phyloP scores from a whole-genome alignment of 108 stramenopile genomes.

The Asterionellopsis glacialis region DNA sequence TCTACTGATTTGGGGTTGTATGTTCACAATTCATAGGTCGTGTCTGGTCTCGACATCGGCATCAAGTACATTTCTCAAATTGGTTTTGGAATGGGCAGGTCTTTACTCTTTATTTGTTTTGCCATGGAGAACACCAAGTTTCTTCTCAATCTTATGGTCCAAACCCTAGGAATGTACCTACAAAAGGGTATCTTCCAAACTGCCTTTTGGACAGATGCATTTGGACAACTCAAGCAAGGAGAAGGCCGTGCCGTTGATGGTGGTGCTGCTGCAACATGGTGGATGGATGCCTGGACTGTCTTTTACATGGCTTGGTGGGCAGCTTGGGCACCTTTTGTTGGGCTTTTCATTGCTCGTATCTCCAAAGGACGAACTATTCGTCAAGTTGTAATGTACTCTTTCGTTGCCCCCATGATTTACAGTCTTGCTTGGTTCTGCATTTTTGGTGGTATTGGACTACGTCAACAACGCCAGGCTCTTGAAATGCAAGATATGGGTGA shows the following conservation, averaged over 20 bases:
- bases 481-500: constrained; percentile 30
- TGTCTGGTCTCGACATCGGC: constrained; percentile 43
- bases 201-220: constrained; percentile 46
- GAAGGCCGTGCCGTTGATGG: constrained; percentile 50
- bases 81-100: constrained; percentile 39
- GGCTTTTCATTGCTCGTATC: constrained; percentile 63
- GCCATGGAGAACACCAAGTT: constrained; percentile 56
- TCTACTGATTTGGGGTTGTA: too few species aligned
- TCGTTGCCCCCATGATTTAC: constrained; percentile 34
- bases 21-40: constrained; percentile 15
- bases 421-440: constrained; percentile 47
- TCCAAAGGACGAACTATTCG: constrained; percentile 51
- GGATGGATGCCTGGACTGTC: constrained; percentile 57
- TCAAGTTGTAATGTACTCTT: constrained; percentile 27
- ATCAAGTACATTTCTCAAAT: constrained; percentile 47
- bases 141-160: constrained; percentile 40
- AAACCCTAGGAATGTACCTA: constrained; percentile 47
- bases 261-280: constrained; percentile 27
- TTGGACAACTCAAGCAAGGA: constrained; percentile 30
- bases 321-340: constrained; percentile 65
- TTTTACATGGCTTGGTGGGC: constrained; percentile 76
- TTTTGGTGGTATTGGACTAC: constrained; percentile 57
- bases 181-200: constrained; percentile 35
- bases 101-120: constrained; percentile 37
- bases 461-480: constrained; percentile 40